Percentiles rank a stretch among this genome's conserved stretches.
Evolutionary conservation across 2,329 filamentous ascomycete species (phyloP).

Genomic region (Xylaria sp.): DNA sequence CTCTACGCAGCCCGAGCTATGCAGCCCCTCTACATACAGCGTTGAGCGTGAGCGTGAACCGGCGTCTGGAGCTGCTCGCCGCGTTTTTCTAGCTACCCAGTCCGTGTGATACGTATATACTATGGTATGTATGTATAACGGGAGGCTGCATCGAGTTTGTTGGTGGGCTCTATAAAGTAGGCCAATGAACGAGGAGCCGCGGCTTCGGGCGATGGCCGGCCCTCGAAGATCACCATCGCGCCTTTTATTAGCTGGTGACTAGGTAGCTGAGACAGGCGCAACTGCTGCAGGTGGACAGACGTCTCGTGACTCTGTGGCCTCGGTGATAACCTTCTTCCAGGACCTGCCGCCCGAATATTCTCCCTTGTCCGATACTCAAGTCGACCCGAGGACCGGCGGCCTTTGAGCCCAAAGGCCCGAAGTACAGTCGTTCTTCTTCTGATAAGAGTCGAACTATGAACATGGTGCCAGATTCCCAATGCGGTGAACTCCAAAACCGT

Average conservation of each 20-base stretch:
- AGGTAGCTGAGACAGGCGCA: background rate
- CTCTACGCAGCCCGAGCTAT: background rate
- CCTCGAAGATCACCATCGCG: background rate
- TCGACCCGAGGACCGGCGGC: too few relatives aligned
- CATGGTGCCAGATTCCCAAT: constrained; percentile 32
- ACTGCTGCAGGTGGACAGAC: background rate
- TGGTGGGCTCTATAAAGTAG: background rate
- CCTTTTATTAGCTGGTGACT: background rate
- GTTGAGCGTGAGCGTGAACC: background rate
- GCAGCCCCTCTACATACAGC: background rate
- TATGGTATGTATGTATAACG: too few relatives aligned
- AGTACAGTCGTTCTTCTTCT: background rate
- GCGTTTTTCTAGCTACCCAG: background rate
- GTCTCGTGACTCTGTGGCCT: background rate
- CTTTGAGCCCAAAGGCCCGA: background rate
- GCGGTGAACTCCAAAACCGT: constrained; percentile 38
- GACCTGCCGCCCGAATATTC: too few relatives aligned
- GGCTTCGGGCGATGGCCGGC: background rate
- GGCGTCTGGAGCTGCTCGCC: background rate
- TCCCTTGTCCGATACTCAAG: constrained; percentile 1
- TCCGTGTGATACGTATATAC: constrained; percentile 1
- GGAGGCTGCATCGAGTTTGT: constrained; percentile 8
- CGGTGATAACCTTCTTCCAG: background rate
- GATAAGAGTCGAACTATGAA: constrained; percentile 26
- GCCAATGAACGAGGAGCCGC: background rate